phyloP scores from a whole-genome alignment of 768 basidiomycete species.

The Termitomyces sp. region DNA sequence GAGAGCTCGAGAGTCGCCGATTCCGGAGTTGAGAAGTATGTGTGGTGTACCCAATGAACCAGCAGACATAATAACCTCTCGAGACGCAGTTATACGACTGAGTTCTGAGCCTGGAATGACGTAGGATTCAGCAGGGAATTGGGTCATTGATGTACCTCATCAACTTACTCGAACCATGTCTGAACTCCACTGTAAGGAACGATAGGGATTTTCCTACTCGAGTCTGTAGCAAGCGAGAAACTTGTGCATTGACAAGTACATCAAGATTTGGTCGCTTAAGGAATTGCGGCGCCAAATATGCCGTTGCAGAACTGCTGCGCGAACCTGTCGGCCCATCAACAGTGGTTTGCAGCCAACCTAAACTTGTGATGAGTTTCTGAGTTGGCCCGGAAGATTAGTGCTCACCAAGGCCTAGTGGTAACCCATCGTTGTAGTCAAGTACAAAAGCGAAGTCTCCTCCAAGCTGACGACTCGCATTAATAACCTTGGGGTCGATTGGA shows the following conservation, averaged over 20 bases:
- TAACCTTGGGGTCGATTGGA: constrained; percentile 13
- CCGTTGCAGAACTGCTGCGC: constrained; percentile 24
- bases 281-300: constrained; percentile 23
- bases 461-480: constrained; percentile 12
- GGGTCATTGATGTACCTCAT: not conserved
- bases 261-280: constrained; percentile 22
- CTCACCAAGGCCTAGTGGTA: constrained; percentile 23
- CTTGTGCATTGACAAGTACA: constrained; percentile 21
- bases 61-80: constrained; percentile 25
- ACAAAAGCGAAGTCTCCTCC: constrained; percentile 22
- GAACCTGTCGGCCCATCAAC: constrained; percentile 14
- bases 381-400: not conserved
- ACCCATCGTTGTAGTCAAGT: constrained; percentile 24
- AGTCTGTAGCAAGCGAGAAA: constrained; percentile 17
- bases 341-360: constrained; percentile 12
- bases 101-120: not conserved
- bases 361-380: not conserved
- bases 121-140: not conserved
- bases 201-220: not conserved
- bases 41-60: constrained; percentile 23
- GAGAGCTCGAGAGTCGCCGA: constrained; percentile 9
- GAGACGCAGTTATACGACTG: constrained; percentile 15
- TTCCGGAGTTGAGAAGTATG: constrained; percentile 15
- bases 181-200: constrained; percentile 10
- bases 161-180: not conserved